A percentile compares a stretch with the other conserved stretches of the same genome.
phyloP scores from a whole-genome alignment of 331 rosid genomes.

The Quercus lobata region DNA sequence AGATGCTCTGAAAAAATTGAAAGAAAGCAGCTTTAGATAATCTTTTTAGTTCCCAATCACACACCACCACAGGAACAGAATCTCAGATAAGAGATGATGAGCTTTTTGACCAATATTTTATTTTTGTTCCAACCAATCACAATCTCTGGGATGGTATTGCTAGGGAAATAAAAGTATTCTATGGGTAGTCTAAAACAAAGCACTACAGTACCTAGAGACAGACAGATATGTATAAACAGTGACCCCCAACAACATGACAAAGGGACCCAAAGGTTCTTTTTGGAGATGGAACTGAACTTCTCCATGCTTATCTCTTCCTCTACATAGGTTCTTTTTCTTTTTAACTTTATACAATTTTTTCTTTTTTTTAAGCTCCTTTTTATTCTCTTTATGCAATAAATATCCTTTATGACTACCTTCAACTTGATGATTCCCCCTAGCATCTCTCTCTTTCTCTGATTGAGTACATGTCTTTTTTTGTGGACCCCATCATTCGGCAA shows the following conservation, averaged over 20 bases:
- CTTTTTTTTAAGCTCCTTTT: not conserved
- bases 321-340: constrained; percentile 11
- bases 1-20: constrained; percentile 70
- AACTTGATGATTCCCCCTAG: constrained; percentile 51
- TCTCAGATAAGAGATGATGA: constrained; percentile 77
- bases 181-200: constrained; percentile 40
- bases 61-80: constrained; percentile 82
- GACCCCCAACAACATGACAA: constrained; percentile 49
- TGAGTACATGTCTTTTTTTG: constrained; percentile 55
- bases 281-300: constrained; percentile 49
- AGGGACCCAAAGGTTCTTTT: constrained; percentile 44
- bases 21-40: constrained; percentile 50
- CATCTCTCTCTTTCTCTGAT: constrained; percentile 40
- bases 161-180: constrained; percentile 24
- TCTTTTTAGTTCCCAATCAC: constrained; percentile 51
- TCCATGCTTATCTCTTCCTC: constrained; percentile 50
- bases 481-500: constrained; percentile 49
- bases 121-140: constrained; percentile 32
- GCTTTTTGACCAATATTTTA: constrained; percentile 52
- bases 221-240: constrained; percentile 42
- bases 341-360: not conserved
- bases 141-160: constrained; percentile 29
- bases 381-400: constrained; percentile 37
- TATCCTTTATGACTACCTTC: constrained; percentile 32
- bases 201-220: constrained; percentile 31